These are phyloP conservation scores for Cyclocybe aegerita DNA, from an alignment of 768 basidiomycete species.

Conservation along the genomic window DNA sequence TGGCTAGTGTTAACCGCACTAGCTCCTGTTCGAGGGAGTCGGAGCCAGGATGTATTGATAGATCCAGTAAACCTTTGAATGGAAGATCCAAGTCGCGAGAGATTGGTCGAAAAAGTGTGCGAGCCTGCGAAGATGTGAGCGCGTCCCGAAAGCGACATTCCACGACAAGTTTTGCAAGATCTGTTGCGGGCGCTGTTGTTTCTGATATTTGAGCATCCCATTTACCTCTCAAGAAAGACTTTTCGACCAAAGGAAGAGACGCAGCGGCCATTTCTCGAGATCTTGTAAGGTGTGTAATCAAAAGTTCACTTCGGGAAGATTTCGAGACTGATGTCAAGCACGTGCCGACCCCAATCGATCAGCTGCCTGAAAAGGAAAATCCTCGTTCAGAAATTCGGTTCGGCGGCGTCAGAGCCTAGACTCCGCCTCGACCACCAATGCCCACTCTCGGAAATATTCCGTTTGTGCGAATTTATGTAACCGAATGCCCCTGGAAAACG, in stretches of 20 bases:
- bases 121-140: conserved; percentile 45
- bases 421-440: not conserved
- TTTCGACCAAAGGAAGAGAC: conserved; percentile 41
- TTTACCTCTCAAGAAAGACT: conserved; percentile 52
- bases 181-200: conserved; percentile 17
- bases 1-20: conserved; percentile 59
- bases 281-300: not conserved
- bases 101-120: conserved; percentile 34
- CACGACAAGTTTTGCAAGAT: conserved; percentile 55
- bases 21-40: conserved; percentile 50
- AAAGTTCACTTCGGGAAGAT: not conserved
- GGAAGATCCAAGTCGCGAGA: conserved; percentile 27
- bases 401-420: not conserved
- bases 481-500: no score
- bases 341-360: not conserved
- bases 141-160: conserved; percentile 58
- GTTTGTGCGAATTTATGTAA: no score
- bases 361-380: no score
- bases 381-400: not conserved
- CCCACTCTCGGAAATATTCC: no score
- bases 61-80: conserved; percentile 37
- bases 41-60: conserved; percentile 15
- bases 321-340: conserved; percentile 1
- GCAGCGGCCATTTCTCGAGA: conserved; percentile 8
- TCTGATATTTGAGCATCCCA: conserved; percentile 31